These are phyloP conservation scores for Bassia scoparia DNA, from an alignment of 148 eudicot species.

Conservation along the genomic window DNA sequence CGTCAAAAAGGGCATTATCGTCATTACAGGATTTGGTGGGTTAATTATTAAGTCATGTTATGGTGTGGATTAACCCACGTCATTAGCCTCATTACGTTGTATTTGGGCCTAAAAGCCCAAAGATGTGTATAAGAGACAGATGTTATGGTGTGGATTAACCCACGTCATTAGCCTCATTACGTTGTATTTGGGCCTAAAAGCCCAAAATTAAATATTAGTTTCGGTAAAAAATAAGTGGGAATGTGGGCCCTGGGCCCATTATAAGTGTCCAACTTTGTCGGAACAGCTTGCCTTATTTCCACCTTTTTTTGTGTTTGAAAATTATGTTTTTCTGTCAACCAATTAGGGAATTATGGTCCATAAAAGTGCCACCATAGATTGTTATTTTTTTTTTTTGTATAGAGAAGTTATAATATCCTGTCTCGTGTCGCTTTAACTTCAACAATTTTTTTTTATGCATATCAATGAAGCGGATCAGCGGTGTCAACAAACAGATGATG, in stretches of 20 bases:
- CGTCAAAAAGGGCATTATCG: neutral
- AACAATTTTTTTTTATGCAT: too few relatives aligned
- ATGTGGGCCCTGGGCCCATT: slow-evolving; percentile 31
- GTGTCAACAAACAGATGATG: too few relatives aligned
- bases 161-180: slow-evolving; percentile 36
- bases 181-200: slow-evolving; percentile 20
- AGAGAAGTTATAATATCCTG: too few relatives aligned
- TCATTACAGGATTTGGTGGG: neutral
- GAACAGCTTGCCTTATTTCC: slow-evolving; percentile 21
- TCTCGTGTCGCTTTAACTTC: too few relatives aligned
- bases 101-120: slow-evolving; percentile 28
- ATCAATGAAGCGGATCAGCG: too few relatives aligned
- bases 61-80: slow-evolving; percentile 35
- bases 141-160: neutral
- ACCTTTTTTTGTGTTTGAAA: neutral
- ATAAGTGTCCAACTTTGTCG: slow-evolving; percentile 16
- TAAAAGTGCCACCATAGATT: too few relatives aligned
- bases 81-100: slow-evolving; percentile 17
- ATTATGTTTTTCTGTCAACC: slow-evolving; percentile 15
- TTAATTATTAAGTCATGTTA: neutral
- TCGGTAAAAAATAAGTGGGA: neutral
- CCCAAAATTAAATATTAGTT: slow-evolving; percentile 5
- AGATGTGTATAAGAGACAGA: neutral
- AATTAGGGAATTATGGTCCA: slow-evolving; percentile 2
- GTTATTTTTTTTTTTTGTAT: too few relatives aligned